Conservation (phyloP, 805 yeast genomes). For the Kodamaea hsintzibuensis region DNA sequence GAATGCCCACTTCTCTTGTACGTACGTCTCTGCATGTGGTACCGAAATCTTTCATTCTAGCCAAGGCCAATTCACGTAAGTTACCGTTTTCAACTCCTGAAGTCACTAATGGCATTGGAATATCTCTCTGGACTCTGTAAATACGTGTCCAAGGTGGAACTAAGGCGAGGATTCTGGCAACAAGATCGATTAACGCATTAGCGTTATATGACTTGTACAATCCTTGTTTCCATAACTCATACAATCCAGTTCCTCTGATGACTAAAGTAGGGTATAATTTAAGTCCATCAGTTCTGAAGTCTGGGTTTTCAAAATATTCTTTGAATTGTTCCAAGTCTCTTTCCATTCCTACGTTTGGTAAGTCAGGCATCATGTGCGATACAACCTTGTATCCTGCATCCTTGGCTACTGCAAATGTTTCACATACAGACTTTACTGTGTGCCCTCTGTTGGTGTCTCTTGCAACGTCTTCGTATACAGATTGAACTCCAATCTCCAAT, state of each 20-base stretch:
- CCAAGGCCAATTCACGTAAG: conserved; percentile 89
- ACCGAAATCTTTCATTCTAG: conserved; percentile 98
- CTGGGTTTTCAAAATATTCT: conserved; percentile 97
- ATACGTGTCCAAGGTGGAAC: conserved; percentile 99
- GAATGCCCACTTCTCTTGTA: conserved; percentile 97
- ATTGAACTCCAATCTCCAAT: conserved; percentile 94
- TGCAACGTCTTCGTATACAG: conserved; percentile 97
- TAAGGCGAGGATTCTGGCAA: conserved; percentile 91
- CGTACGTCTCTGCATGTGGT: conserved; percentile 94
- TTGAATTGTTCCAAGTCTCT: conserved; percentile 93
- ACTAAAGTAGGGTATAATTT: conserved; percentile 95
- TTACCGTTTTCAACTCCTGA: conserved; percentile 98
- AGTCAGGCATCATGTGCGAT: conserved; percentile 99
- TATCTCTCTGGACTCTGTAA: conserved; percentile 97
- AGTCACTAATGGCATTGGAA: conserved; percentile 97
- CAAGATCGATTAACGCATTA: conserved; percentile 88
- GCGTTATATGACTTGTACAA: conserved; percentile 93
- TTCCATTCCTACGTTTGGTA: conserved; percentile 98
- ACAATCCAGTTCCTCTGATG: conserved; percentile 94
- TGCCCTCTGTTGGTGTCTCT: conserved; percentile 98
- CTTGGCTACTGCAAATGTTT: conserved; percentile 93
- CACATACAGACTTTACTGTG: conserved; percentile 93
- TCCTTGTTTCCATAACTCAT: conserved; percentile 97
- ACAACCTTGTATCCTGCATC: conserved; percentile 98
- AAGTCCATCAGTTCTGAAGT: conserved; percentile 93